Evolutionary conservation across 305 asterid species (phyloP).

Genomic region (Vinca major): DNA sequence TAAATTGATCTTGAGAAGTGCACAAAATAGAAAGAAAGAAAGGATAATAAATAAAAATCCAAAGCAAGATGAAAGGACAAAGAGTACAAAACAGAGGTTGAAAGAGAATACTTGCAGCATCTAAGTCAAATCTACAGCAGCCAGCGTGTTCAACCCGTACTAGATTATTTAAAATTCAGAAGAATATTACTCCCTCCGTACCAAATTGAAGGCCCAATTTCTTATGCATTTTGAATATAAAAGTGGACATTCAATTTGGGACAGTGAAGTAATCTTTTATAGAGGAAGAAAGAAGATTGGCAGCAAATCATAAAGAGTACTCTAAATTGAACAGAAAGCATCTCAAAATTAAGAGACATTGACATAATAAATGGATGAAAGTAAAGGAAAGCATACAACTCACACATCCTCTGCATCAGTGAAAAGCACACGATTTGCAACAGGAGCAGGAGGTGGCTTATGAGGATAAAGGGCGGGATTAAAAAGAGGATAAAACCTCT

Average conservation of each 20-base stretch:
- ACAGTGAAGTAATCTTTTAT: too few species aligned
- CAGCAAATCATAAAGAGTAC: neutral
- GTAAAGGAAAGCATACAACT: constrained; percentile 51
- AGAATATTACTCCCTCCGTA: too few species aligned
- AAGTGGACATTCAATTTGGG: too few species aligned
- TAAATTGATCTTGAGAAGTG: constrained; percentile 11
- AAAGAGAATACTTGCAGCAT: neutral
- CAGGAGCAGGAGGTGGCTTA: constrained; percentile 74
- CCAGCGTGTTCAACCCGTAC: neutral
- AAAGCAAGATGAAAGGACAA: neutral
- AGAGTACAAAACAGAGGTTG: neutral
- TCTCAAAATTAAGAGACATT: neutral
- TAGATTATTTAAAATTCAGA: too few species aligned
- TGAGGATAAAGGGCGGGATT: constrained; percentile 87
- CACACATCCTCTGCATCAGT: constrained; percentile 97
- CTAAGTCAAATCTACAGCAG: neutral
- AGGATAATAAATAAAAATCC: neutral
- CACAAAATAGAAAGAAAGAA: constrained; percentile 2
- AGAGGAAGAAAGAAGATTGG: neutral
- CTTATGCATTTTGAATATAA: too few species aligned
- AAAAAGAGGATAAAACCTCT: constrained; percentile 72
- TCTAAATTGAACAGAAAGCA: constrained; percentile 1
- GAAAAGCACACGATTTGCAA: constrained; percentile 81
- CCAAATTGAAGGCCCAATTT: too few species aligned
- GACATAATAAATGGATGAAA: constrained; percentile 13